Percentiles rank a stretch among this genome's conserved stretches.
Conservation (phyloP, 257 asterid genomes). For the Knoxia roxburghii region DNA sequence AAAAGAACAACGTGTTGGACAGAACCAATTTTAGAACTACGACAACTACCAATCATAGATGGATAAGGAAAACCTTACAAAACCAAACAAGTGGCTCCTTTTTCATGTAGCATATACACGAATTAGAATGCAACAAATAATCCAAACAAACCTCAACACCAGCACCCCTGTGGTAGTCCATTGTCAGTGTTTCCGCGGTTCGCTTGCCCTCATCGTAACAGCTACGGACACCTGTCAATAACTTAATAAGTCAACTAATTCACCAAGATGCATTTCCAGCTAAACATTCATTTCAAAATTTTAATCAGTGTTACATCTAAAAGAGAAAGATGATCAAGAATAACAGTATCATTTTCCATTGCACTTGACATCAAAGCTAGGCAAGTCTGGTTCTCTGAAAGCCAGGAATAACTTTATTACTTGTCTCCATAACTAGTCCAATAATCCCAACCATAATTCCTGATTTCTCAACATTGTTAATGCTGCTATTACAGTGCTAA, state of each 20-base stretch:
- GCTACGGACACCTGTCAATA: constrained; percentile 84
- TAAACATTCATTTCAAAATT: not conserved
- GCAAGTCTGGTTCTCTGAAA: no score
- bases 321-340: no score
- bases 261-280: not conserved
- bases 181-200: constrained; percentile 95
- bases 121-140: not conserved
- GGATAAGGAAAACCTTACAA: not conserved
- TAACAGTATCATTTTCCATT: no score
- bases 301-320: not conserved
- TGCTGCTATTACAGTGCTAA: not conserved
- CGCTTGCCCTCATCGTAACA: constrained; percentile 99
- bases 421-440: not conserved
- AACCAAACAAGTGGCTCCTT: not conserved
- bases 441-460: not conserved
- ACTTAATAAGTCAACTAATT: constrained; percentile 8
- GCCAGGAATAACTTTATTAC: not conserved
- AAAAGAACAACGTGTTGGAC: no score
- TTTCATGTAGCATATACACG: not conserved
- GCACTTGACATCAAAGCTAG: not conserved
- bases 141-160: constrained; percentile 64
- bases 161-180: constrained; percentile 99
- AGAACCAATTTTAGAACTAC: not conserved
- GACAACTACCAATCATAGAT: not conserved
- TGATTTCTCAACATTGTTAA: not conserved